Evolutionary conservation across 345 rosid genomes (phyloP), one percentile per base, ranked within the genome.

Genomic region (Eucalyptus marginata): DNA sequence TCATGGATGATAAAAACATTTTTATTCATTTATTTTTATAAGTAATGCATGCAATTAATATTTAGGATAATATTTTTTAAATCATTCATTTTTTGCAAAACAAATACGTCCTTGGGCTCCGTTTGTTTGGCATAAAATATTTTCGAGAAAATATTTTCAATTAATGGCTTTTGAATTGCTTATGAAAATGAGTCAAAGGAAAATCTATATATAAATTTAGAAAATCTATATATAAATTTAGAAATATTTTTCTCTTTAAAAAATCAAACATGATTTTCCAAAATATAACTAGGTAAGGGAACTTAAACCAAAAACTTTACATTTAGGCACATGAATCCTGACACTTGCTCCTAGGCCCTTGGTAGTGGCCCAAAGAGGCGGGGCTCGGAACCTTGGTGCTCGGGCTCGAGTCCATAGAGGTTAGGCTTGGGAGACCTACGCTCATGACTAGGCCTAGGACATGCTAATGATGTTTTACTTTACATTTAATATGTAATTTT

Each of bases 1-100:
- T 25, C 6, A 10, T 24, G 29, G 6, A 56, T 25, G 4, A 56
- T 56, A 25, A 24, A 56, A 56, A 22, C 2, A 56, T 10, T 56
- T 56, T 56, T 24, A 56, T 56, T 24, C 8, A 25, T 56, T 56
- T 25, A 56, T 56, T 2, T 56, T 22, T 24, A 25, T 56, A 56
- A 2, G 62, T 4, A 10, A 56, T 24, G 13, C 1, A 4, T 22
- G 29, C 1, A 1, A 24, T 56, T 6, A 4, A 4, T 56, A 24
- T 56, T 24, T 56, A 56, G 13, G 29, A 56, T 22, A 56, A 56
- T 56, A 22, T 56, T 24, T 56, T 24, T 56, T 10, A 56, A 56
- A 24, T 24, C 13, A 56, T 56, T 56, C 20, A 56, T 54, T 20
- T 54, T 56, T 24, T 10, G 27, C 13, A 56, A 24, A 56, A 56